Evolutionary conservation across 495 filamentous ascomycete species (phyloP).

Genomic region (Rusavskia elegans): DNA sequence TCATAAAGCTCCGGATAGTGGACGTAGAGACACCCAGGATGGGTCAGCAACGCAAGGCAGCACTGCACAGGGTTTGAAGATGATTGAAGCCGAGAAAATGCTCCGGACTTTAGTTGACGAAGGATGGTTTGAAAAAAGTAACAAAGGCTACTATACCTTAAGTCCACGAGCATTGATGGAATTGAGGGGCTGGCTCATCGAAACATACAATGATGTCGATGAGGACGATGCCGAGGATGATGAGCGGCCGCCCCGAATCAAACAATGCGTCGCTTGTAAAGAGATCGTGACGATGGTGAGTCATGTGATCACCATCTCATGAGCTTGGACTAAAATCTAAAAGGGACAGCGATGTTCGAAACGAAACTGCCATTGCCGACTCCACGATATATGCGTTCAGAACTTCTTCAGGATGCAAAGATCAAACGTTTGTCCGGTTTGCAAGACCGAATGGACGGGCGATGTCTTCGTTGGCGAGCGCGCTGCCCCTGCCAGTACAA

Average conservation of each 20-base stretch:
- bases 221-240: conserved; percentile 34
- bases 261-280: conserved; percentile 76
- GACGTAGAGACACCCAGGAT: conserved; percentile 22
- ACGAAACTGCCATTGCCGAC: conserved; percentile 45
- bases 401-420: conserved; percentile 54
- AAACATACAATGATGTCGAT: conserved; percentile 67
- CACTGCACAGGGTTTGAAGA: conserved; percentile 43
- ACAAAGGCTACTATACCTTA: conserved; percentile 55
- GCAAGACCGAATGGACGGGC: conserved; percentile 56
- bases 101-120: conserved; percentile 56
- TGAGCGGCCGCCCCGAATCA: conserved; percentile 42
- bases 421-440: conserved; percentile 55
- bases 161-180: conserved; percentile 70
- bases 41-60: conserved; percentile 23
- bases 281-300: conserved; percentile 71
- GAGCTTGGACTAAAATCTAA: neutral
- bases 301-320: conserved; percentile 6
- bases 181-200: conserved; percentile 62
- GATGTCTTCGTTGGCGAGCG: conserved; percentile 67
- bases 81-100: conserved; percentile 58
- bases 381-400: conserved; percentile 65
- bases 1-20: conserved; percentile 25
- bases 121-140: conserved; percentile 69
- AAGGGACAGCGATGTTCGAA: conserved; percentile 68
- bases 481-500: conserved; percentile 31